phyloP scores from a whole-genome alignment of 2,329 filamentous ascomycete species.

The Fusarium continuum region DNA sequence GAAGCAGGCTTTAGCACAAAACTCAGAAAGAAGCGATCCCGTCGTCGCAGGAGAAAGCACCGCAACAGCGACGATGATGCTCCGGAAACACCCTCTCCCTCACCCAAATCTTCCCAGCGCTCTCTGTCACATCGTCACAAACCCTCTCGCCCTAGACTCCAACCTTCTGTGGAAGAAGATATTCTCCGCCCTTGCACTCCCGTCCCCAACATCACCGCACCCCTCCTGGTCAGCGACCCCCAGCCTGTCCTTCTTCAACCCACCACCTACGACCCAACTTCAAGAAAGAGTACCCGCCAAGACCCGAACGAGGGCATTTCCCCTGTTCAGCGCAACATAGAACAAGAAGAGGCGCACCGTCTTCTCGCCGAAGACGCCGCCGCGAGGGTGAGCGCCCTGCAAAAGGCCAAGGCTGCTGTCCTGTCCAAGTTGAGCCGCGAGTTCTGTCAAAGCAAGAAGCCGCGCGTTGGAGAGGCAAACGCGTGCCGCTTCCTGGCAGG shows the following conservation, averaged over 20 bases:
- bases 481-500: slow-evolving; percentile 48
- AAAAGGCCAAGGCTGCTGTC: slow-evolving; percentile 68
- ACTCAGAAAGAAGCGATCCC: slow-evolving; percentile 56
- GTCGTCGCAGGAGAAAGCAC: slow-evolving; percentile 52
- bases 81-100: slow-evolving; percentile 28
- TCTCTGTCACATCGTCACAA: slow-evolving; percentile 41
- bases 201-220: slow-evolving; percentile 56
- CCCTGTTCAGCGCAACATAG: slow-evolving; percentile 66
- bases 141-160: slow-evolving; percentile 39
- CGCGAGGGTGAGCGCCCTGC: slow-evolving; percentile 63
- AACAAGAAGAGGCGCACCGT: slow-evolving; percentile 64
- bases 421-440: slow-evolving; percentile 66
- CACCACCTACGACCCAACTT: slow-evolving; percentile 62
- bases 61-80: slow-evolving; percentile 43
- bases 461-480: slow-evolving; percentile 47
- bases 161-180: slow-evolving; percentile 40
- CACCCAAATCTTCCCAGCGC: slow-evolving; percentile 30
- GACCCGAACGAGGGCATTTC: slow-evolving; percentile 58
- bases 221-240: slow-evolving; percentile 59
- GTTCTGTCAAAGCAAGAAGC: slow-evolving; percentile 50
- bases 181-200: slow-evolving; percentile 42
- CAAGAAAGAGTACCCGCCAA: slow-evolving; percentile 22
- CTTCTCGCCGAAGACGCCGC: slow-evolving; percentile 66
- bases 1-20: slow-evolving; percentile 56
- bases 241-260: slow-evolving; percentile 66